These are phyloP conservation scores for Neospora caninum DNA, from an alignment of 169 alveolate species.

Conservation along the genomic window DNA sequence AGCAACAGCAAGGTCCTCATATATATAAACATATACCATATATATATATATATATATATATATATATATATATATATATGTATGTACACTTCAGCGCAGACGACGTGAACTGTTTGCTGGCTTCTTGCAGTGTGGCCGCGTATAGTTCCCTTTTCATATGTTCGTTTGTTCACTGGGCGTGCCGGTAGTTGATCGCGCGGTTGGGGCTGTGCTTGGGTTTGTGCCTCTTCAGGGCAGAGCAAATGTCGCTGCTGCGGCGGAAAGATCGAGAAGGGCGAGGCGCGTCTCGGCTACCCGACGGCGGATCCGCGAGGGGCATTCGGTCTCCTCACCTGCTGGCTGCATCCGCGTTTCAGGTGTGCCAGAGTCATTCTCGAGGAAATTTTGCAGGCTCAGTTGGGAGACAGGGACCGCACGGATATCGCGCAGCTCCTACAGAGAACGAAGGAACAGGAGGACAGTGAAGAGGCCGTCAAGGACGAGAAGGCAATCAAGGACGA, in stretches of 20 bases:
- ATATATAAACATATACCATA: neutral
- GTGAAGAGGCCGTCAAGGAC: neutral
- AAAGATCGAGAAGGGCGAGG: conserved; percentile 52
- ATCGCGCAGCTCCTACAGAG: neutral
- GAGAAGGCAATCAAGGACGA: neutral
- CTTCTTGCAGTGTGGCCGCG: neutral
- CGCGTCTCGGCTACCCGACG: conserved; percentile 70
- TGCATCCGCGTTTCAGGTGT: conserved; percentile 24
- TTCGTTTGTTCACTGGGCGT: neutral
- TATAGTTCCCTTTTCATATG: neutral
- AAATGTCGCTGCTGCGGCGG: conserved; percentile 71
- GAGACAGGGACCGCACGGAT: neutral
- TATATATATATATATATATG: no score
- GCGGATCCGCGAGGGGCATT: conserved; percentile 70
- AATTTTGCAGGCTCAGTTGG: neutral
- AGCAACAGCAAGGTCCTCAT: no score
- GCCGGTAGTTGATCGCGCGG: neutral
- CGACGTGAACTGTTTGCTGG: no score
- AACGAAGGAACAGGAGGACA: neutral
- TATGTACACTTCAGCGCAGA: no score
- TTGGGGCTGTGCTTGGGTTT: neutral
- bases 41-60: no score
- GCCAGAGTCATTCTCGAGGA: neutral
- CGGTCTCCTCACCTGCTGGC: conserved; percentile 71
- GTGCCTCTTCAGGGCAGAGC: conserved; percentile 56